Evolutionary conservation across 2,329 filamentous ascomycete species (phyloP), one percentile per base, ranked within the genome.

Genomic region (Alternaria novae-zelandiae): DNA sequence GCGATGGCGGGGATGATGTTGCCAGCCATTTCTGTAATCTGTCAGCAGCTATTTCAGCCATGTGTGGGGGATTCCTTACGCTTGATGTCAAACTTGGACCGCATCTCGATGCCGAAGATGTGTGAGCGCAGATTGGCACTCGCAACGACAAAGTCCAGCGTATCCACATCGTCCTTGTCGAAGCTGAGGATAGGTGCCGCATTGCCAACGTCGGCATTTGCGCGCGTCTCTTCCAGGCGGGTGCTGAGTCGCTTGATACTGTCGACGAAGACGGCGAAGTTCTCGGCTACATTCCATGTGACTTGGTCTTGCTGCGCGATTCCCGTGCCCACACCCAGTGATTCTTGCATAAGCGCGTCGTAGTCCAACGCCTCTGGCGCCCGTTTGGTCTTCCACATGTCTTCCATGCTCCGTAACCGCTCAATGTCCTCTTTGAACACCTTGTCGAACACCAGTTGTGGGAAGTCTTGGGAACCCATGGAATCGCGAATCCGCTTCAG

Each of bases 1-100:
- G 96, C 96, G 76, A 99, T 99, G 2, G 96, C 96, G 2, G 96
- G 96, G 65, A 99, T 99, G 73, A 99, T 99, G 78, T 99, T 99
- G 57, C 96, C 96, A 5, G 96, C 96, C 95, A 98, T 99, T 81
- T 99, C 92, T 86, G 64, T 54, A 21, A 17, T 5, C 21, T 26
- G 61, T 72, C 44, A 68, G 62, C 47, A 57, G 28, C 13, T 17
- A 8, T 21, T 21, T 21, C 12, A 12, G 32, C 7, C n/a, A 12
- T 25, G 6, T 13, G 30, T 5, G n/a, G 7, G 20, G 7, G 54
- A n/a, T 25, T 5, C 58, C 83, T 69, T 73, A 87, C 85, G 88
- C 83, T 99, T 99, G 74, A 96, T 94, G 76, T 98, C 94, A 75
- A 98, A 99, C 63, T 96, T 93, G 21, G 94, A 97, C 78, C 93